Evolutionary conservation across 208 protist genomes (phyloP), one percentile per base, ranked within the genome.

Genomic region (Trypanosoma theileri): DNA sequence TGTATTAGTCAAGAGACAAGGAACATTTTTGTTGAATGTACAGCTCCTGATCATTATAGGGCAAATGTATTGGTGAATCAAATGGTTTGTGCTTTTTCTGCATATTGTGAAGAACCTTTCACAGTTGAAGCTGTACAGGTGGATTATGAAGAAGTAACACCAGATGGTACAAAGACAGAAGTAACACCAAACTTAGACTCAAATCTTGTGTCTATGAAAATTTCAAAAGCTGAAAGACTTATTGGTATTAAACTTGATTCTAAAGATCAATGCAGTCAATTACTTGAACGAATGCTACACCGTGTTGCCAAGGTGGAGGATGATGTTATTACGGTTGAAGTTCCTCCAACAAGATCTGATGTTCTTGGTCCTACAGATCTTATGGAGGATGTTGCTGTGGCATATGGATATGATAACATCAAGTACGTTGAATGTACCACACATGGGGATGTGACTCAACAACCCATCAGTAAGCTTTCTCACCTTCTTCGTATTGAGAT

Each of bases 1-100:
- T 96, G 98, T 73, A 99, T 99, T 69, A 95, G 82, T 17, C 71
- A 98, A 2, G 64, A 91, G 16, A 99, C 98, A 1, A 92, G 88
- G 28, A 98, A 99, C 71, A 89, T 99, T 35, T 99, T 99, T 55
- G 99, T 99, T 77, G 99, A 99, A 78, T 98, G 94, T 78, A 99
- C 99, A 3, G 98, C 97, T 10, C 96, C 93, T 21, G 99, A 99
- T 67, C 78, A 91, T 54, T 98, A 97, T 54, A 98, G 98, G 71
- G 98, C 98, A 17, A 84, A 87, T 59, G 94, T 98, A 24, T 81
- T 99, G 4, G 90, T 99, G 10, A 99, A 99, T 77, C 97, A 94
- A 48, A 87, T 99, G 14, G 90, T 99, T 19, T 88, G 88, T 53
- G 97, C 98, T 80, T 99, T 99, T 71, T 93, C 92, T 12, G 56